Evolutionary conservation across 441 rosid species (phyloP).

Genomic region (Erodium moschatum): DNA sequence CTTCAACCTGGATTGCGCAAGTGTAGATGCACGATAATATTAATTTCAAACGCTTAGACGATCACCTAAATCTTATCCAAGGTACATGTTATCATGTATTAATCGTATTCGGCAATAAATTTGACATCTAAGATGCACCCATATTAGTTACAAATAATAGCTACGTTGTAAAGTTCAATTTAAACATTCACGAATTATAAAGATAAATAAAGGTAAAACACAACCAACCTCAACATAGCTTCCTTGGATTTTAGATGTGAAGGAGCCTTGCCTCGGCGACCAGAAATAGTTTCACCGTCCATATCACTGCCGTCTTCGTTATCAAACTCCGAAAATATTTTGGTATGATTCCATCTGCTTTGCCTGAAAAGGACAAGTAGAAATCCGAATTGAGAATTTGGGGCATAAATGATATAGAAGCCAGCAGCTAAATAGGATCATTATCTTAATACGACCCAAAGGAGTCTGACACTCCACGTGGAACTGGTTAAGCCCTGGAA

Average conservation of each 20-base stretch:
- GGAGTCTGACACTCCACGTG: background rate
- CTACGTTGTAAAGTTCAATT: background rate
- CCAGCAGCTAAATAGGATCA: background rate
- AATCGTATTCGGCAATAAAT: no score
- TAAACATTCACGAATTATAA: background rate
- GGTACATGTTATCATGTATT: background rate
- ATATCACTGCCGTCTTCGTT: constrained; percentile 56
- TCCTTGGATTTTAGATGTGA: constrained; percentile 42
- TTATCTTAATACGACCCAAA: no score
- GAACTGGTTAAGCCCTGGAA: background rate
- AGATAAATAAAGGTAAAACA: background rate
- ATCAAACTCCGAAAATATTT: constrained; percentile 72
- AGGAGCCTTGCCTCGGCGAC: constrained; percentile 38
- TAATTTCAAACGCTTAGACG: background rate
- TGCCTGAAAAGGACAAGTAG: constrained; percentile 34
- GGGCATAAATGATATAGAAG: no score
- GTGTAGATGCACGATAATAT: constrained; percentile 10
- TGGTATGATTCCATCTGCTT: constrained; percentile 92
- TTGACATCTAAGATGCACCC: constrained; percentile 1
- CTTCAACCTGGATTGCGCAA: constrained; percentile 39
- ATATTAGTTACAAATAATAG: background rate
- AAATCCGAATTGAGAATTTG: background rate
- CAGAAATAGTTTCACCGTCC: constrained; percentile 36
- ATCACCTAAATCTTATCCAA: background rate
- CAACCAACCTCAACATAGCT: constrained; percentile 42